Percentiles rank a stretch among this genome's conserved stretches.
Evolutionary conservation across 164 flowering plant genomes (phyloP).

Genomic region (Berberis thunbergii): DNA sequence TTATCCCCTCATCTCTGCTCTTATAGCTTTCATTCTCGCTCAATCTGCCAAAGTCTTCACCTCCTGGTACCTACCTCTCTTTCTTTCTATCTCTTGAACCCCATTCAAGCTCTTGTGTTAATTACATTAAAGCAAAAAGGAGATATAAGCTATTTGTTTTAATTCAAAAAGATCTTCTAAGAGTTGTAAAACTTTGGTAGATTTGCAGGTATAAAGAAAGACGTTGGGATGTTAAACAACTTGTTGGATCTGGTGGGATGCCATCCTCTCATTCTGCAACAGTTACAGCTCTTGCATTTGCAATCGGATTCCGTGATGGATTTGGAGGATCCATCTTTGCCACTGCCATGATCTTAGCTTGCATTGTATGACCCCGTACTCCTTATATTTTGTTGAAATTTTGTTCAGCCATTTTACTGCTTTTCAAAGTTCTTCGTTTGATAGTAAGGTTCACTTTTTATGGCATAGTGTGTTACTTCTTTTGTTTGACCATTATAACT

Average conservation of each 20-base stretch:
- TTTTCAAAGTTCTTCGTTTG: neutral
- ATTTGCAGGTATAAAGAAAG: slow-evolving; percentile 82
- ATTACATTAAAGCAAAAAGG: neutral
- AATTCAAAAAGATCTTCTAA: slow-evolving; percentile 15
- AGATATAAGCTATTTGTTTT: neutral
- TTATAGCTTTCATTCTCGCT: slow-evolving; percentile 49
- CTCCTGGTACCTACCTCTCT: slow-evolving; percentile 39
- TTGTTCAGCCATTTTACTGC: neutral
- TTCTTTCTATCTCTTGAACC: neutral
- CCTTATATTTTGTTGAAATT: neutral
- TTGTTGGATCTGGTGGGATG: slow-evolving; percentile 92
- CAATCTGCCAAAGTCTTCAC: slow-evolving; percentile 61
- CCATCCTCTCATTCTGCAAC: slow-evolving; percentile 97
- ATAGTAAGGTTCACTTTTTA: too few species aligned
- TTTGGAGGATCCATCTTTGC: slow-evolving; percentile 76
- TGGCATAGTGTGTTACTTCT: too few species aligned
- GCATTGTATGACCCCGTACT: slow-evolving; percentile 45
- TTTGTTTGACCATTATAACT: too few species aligned
- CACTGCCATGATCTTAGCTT: slow-evolving; percentile 56
- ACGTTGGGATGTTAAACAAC: slow-evolving; percentile 67
- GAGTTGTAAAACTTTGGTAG: slow-evolving; percentile 28
- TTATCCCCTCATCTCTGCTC: slow-evolving; percentile 54
- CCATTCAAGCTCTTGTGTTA: neutral
- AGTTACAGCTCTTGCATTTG: slow-evolving; percentile 72
- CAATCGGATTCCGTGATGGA: slow-evolving; percentile 79